Evolutionary conservation across 2,329 filamentous ascomycete species (phyloP), one percentile per base, ranked within the genome.

Genomic region (Aspergillus sp.): DNA sequence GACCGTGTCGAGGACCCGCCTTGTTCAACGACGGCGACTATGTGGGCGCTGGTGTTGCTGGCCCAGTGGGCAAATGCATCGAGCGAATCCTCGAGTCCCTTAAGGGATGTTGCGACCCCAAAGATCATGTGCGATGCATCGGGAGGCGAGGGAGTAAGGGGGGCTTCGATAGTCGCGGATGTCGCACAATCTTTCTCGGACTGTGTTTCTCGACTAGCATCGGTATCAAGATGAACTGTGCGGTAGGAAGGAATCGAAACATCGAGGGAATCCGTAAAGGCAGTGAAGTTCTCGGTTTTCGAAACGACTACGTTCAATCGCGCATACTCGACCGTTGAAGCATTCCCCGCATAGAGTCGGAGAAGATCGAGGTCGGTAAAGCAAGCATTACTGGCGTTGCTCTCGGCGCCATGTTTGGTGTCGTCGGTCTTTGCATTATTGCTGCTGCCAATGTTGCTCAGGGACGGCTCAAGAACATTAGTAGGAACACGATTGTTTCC

Each of bases 1-100:
- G 59, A 55, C 30, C 62, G 59, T 22, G 62, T 74, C 2, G 66
- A 66, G 6, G 62, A 64, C 8, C 65, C 64, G 60, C 63, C 65
- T 9, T 59, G 57, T 28, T 86, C 82, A 0, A 79, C 77, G 5
- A 84, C 76, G 19, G 78, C 83, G 5, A 86, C 68, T 8, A 87
- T 76, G 47, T 76, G 79, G 1, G 82, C 80, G 8, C 78, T 78
- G 0, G 81, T 81, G 13, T 77, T 75, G 0, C 77, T 73, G 0
- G 85, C 76, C 84, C 84, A 86, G 60, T 84, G 82, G n/a, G 80
- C 72, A 53, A 86, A 82, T 25, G 80, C 74, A 1, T 76, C 70
- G 30, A 84, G 73, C 1, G 83, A 82, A 6, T 77, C 74, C 31
- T 77, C 64, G n/a, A 86, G 72, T 28, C 84, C 79, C 15, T 78